Conservation (phyloP, 306 rosid genomes). For the Morella rubra region DNA sequence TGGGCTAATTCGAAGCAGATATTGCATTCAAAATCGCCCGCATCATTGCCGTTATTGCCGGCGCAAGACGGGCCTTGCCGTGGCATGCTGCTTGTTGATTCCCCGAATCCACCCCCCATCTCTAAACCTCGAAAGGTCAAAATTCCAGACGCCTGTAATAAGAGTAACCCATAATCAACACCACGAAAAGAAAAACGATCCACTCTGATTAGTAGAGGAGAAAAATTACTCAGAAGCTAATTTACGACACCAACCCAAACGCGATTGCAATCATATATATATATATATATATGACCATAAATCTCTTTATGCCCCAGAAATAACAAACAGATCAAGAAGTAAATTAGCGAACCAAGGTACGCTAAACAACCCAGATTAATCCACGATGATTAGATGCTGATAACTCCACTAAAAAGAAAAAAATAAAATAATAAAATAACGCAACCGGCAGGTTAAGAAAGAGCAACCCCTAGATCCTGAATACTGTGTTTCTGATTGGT, state of each 20-base stretch:
- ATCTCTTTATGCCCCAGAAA: background rate
- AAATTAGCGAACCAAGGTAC: background rate
- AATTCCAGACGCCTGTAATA: slow-evolving; percentile 16
- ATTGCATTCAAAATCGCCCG: slow-evolving; percentile 91
- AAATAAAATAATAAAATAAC: background rate
- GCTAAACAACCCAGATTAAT: background rate
- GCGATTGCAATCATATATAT: background rate
- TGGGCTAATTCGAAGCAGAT: slow-evolving; percentile 92
- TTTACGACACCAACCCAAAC: background rate
- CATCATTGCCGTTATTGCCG: slow-evolving; percentile 47
- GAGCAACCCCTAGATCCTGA: too few species aligned
- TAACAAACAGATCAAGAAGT: background rate
- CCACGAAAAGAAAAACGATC: background rate
- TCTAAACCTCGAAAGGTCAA: slow-evolving; percentile 16
- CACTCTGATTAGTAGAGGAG: too few species aligned
- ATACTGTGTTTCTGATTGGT: too few species aligned
- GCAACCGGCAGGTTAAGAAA: background rate
- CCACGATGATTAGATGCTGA: background rate
- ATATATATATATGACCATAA: background rate
- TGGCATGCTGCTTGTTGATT: slow-evolving; percentile 57
- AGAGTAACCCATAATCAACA: background rate
- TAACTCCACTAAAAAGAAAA: background rate
- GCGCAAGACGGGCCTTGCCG: slow-evolving; percentile 54
- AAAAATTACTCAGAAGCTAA: background rate
- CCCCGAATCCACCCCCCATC: slow-evolving; percentile 71